Evolutionary conservation across 148 eudicot genomes (phyloP), one percentile per base, ranked within the genome.

Genomic region (Rhododendron ferrugineum): DNA sequence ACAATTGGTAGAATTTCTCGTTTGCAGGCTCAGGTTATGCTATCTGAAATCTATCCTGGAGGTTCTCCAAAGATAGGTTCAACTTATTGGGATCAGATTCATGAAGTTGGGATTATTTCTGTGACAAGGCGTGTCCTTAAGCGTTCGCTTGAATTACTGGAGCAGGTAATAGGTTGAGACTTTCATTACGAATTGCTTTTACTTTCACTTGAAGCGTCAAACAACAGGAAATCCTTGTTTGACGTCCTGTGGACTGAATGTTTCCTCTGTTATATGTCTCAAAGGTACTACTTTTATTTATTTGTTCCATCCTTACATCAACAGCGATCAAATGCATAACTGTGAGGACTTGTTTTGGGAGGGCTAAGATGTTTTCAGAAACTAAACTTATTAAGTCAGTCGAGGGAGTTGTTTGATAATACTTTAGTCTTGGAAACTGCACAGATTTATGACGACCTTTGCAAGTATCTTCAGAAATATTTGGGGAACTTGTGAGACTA

Each of bases 41-140:
- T 97, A 68, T 95, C 99, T 72, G 99, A 95, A 88, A 97, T 97
- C 81, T 97, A 95, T 88, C 99, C 99, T 74, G 99, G 99, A 52
- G 92, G 90, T 89, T 87, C 98, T 86, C 94, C 98, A 77, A 97
- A 94, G 93, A 86, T 86, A 81, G 99, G 99, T 73, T 88, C 93
- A 72, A 90, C 92, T 83, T 97, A 95, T 76, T 97, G 98, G 96
- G 98, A 97, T 86, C 99, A 95, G 90, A 92, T 97, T 83, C 94
- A 84, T 86, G 99, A 97, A 91, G 91, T 92, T 88, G 98, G 94
- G 36, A 92, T 95, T 85, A 92, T 95, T 85, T 94, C 99, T 86
- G 92, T 97, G n/a, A 92, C 93, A 52, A 94, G 90, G 86, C 99
- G 92, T 85, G 90, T 95, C 83, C 96, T 97, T 82, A 97, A 94